Conservation (phyloP, 768 basidiomycete genomes). For the Boletus rufocinnamomeus region DNA sequence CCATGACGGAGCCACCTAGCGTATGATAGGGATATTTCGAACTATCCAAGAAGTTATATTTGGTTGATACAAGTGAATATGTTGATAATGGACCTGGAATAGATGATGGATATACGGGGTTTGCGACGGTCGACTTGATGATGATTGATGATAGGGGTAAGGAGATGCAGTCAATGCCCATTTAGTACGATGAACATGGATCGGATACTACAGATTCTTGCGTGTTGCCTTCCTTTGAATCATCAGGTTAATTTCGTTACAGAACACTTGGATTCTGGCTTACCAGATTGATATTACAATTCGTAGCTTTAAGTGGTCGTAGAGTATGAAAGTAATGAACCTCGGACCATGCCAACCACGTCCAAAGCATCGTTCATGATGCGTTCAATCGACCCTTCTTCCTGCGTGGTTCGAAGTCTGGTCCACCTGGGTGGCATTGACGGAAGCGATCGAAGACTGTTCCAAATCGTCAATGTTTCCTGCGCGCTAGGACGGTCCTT, state of each 20-base stretch:
- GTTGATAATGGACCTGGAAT: background rate
- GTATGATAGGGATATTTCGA: background rate
- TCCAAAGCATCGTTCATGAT: background rate
- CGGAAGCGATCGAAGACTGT: background rate
- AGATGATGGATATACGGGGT: background rate
- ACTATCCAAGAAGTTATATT: background rate
- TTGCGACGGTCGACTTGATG: background rate
- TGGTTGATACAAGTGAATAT: background rate
- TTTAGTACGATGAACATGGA: background rate
- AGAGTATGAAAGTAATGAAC: background rate
- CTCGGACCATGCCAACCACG: background rate
- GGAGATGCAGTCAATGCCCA: background rate
- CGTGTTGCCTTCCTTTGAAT: background rate
- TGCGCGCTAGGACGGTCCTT: background rate
- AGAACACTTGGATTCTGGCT: background rate
- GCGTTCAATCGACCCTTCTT: background rate
- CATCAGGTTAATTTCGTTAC: background rate
- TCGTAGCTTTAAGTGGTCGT: background rate
- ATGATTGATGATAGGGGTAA: no score
- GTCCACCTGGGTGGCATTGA: background rate
- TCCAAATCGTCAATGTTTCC: background rate
- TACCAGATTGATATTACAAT: background rate
- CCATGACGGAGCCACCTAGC: no score
- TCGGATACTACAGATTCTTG: background rate
- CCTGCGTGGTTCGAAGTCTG: background rate